These are phyloP conservation scores for Phlyctochytrium bullatum DNA, from an alignment of 192 early-diverging fungal species.

Conservation along the genomic window DNA sequence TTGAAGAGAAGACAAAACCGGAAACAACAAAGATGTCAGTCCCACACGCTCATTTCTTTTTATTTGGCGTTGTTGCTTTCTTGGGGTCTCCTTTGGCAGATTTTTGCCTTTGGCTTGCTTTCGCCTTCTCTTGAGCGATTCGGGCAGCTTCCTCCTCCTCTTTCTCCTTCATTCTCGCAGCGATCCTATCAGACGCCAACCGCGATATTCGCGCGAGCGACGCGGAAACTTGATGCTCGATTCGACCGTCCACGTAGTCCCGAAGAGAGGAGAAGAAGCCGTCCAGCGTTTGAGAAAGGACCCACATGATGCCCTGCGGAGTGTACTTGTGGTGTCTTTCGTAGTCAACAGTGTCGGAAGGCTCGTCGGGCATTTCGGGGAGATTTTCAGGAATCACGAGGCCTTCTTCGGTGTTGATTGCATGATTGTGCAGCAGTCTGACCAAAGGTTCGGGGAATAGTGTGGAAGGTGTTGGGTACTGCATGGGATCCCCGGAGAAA, in stretches of 20 bases:
- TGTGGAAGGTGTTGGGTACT: background rate
- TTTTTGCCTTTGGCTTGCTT: background rate
- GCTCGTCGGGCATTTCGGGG: background rate
- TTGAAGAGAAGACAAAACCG: too few species aligned
- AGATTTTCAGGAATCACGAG: background rate
- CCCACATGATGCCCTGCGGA: background rate
- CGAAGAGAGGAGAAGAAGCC: background rate
- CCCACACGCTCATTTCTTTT: too few species aligned
- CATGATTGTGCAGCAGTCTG: background rate
- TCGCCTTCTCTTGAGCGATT: background rate
- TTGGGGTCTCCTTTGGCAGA: background rate
- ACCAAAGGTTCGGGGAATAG: slow-evolving; percentile 2
- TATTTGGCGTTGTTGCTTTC: too few species aligned
- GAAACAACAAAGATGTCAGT: too few species aligned
- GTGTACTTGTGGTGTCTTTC: slow-evolving; percentile 11
- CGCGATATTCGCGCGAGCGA: background rate
- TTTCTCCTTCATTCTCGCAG: slow-evolving; percentile 10
- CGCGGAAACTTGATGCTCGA: slow-evolving; percentile 10
- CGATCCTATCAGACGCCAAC: slow-evolving; percentile 7
- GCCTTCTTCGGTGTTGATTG: background rate
- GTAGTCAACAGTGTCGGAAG: too few species aligned
- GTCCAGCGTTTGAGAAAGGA: background rate
- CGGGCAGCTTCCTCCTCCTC: slow-evolving; percentile 13
- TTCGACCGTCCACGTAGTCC: slow-evolving; percentile 5
- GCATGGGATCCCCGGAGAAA: background rate